Evolutionary conservation across 257 asterid genomes (phyloP).

Genomic region (Verbascum thapsus): DNA sequence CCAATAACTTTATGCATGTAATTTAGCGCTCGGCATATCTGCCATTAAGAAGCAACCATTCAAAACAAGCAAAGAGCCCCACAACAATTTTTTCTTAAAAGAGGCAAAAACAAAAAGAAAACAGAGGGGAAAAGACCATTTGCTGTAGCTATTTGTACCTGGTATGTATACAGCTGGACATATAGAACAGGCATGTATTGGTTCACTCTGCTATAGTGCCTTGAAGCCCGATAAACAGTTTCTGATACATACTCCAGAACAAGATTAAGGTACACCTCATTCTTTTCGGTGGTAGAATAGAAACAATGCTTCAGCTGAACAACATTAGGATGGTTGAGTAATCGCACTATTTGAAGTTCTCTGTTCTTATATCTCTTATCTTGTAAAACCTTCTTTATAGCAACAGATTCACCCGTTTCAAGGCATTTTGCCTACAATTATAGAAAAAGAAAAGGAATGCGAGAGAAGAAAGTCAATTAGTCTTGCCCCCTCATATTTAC

Average conservation of each 20-base stretch:
- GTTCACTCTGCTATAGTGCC: conserved; percentile 75
- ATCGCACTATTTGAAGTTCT: conserved; percentile 75
- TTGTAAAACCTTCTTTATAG: conserved; percentile 91
- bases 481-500: neutral
- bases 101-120: no score
- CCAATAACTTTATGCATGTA: conserved; percentile 75
- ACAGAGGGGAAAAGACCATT: neutral
- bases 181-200: conserved; percentile 73
- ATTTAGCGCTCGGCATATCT: conserved; percentile 86
- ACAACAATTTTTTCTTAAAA: neutral
- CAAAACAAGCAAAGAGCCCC: neutral
- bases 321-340: conserved; percentile 74
- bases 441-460: neutral
- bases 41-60: conserved; percentile 26
- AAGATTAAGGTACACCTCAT: conserved; percentile 83
- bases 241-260: conserved; percentile 83
- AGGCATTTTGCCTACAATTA: conserved; percentile 74
- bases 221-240: conserved; percentile 75
- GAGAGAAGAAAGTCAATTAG: neutral
- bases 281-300: conserved; percentile 78
- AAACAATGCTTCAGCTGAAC: conserved; percentile 80
- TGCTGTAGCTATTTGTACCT: conserved; percentile 46
- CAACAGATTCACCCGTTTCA: conserved; percentile 76
- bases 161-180: conserved; percentile 81
- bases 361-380: conserved; percentile 94